Evolutionary conservation across 2,329 filamentous ascomycete species (phyloP), one percentile per base, ranked within the genome.

Genomic region (Pyrenochaeta sp.): DNA sequence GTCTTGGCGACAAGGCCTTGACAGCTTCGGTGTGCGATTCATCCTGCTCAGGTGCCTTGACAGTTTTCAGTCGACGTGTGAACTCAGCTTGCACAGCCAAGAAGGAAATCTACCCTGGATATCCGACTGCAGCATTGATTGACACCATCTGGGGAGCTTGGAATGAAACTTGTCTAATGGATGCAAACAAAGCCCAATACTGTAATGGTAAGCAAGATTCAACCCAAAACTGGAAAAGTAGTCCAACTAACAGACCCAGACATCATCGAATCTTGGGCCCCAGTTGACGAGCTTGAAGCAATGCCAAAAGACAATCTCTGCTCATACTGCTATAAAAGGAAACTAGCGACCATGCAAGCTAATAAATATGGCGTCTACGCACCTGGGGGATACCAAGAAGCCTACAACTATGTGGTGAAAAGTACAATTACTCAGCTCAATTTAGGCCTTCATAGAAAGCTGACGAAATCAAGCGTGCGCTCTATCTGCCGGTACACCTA

Each of bases 91-190:
- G 32, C 14, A 11, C 14, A 5, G 4, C 32, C 12, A 35, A 4
- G 14, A 4, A 4, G 15, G 15, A 35, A 12, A 4, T 35, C 32
- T 37, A 46, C 35, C 20, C 42, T 20, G 49, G 49, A 20, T 32
- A n/a, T 18, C 49, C 49, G 10, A 21, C 23, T 4, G n/a, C 46
- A 9, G 27, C 41, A 18, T 32, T 51, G n/a, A 23, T 51, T n/a
- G 49, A 51, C 35, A 39, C 41, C 21, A 6, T 51, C 21, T 46
- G 49, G 42, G 49, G 49, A 4, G 49, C 30, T n/a, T 51, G 49
- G 49, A 51, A 51, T 20, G 49, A 51, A 21, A 51, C 49, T 14
- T 51, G 49, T 23, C 12, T 51, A 3, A 39, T 30, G 23, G 49
- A 51, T 27, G 20, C 20, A 10, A 17, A 11, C 18, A 30, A 21